These are phyloP conservation scores for Fusarium udum DNA, from an alignment of 2,329 filamentous ascomycete genomes.

Conservation along the genomic window DNA sequence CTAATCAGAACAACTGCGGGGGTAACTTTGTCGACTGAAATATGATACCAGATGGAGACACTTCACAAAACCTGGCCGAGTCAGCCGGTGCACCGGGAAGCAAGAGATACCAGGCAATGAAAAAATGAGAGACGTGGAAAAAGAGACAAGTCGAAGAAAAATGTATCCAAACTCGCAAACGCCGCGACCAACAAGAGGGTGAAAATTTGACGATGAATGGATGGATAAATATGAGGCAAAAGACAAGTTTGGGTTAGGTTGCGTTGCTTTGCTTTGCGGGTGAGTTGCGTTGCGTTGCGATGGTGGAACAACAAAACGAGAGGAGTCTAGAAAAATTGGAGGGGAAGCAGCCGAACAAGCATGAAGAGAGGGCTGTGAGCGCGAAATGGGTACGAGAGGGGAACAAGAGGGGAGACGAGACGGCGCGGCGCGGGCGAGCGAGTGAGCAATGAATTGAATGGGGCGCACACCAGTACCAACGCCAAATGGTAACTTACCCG, in stretches of 20 bases:
- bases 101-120: slow-evolving; percentile 9
- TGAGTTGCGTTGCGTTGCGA: slow-evolving; percentile 19
- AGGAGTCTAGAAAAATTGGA: slow-evolving; percentile 31
- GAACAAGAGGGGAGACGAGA: slow-evolving; percentile 31
- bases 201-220: slow-evolving; percentile 15
- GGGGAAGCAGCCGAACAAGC: slow-evolving; percentile 29
- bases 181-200: slow-evolving; percentile 23
- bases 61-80: slow-evolving; percentile 45
- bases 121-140: slow-evolving; percentile 8
- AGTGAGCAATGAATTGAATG: slow-evolving; percentile 23
- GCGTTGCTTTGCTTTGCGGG: background rate
- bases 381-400: slow-evolving; percentile 24
- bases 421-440: slow-evolving; percentile 15
- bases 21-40: slow-evolving; percentile 38
- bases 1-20: slow-evolving; percentile 46
- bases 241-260: slow-evolving; percentile 22
- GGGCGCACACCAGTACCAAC: slow-evolving; percentile 22
- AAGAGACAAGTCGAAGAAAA: slow-evolving; percentile 14
- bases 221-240: slow-evolving; percentile 19
- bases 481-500: slow-evolving; percentile 45
- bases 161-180: slow-evolving; percentile 24
- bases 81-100: slow-evolving; percentile 33
- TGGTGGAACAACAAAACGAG: slow-evolving; percentile 25
- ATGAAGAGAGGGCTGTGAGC: slow-evolving; percentile 16
- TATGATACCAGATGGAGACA: slow-evolving; percentile 47